Base-by-base conservation (phyloP, 345 rosid species). In the Populus alba region DNA sequence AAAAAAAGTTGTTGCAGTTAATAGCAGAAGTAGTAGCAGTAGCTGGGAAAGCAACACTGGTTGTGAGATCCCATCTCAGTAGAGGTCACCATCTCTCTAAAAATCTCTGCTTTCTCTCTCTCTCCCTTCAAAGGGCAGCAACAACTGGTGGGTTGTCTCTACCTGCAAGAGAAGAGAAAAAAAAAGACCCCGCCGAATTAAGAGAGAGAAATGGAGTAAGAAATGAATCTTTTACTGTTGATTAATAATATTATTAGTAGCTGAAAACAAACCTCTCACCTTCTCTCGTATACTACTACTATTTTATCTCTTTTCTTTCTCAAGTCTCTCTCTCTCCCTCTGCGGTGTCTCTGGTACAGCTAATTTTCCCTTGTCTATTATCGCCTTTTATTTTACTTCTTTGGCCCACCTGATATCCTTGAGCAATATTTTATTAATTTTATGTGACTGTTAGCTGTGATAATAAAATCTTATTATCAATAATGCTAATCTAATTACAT, bases 141-240 rank as follows among this genome's bases (percentile, higher is more conserved):
- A 35, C 75, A 68, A 55, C 75, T 35, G 78, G 16, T 47, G 70
- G 66, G 70, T 69, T 74, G 78, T 69, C 78, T 57, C 29, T 74
- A 22, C 43, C 74, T 61, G 75, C 20, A 47, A 49, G 53, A 22
- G 6, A 45, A 45, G 51, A 45, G 11, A 18, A 35, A 71, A 71
- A 25, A 29, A 25, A 29, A 37, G 31, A 43, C 23, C 22, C 59
- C 72, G 73, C 73, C 66, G n/a, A 69, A 74, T 67, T 27, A 38
- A 68, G 68, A 29, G 77, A n/a, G 63, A 61, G 37, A 41, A 74
- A 29, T 8, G 7, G 23, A 29, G 29, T 15, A 29, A 62, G n/a
- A 63, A 62, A 6, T 61, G 23, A 62, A 29, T 41, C 2, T 29
- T 70, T 53, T 41, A 31, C 13, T 51, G 12, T 1, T n/a, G 27